Conservation (phyloP, 2,329 filamentous ascomycete genomes). For the Beauveria bassiana region DNA sequence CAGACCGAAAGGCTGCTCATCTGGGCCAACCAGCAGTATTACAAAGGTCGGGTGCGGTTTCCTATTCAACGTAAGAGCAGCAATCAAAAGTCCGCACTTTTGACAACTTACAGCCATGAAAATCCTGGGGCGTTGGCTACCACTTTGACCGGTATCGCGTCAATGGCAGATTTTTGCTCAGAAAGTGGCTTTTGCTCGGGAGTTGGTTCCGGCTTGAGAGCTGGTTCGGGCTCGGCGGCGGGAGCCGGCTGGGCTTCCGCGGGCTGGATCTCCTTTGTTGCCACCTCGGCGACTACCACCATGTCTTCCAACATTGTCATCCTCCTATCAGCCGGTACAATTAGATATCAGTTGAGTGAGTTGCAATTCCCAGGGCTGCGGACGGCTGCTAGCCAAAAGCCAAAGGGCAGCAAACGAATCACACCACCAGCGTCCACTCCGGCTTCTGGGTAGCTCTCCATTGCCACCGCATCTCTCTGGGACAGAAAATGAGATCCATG, state of each 20-base stretch:
- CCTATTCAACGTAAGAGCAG: slow-evolving; percentile 21
- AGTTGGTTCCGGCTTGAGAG: background rate
- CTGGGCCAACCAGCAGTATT: slow-evolving; percentile 44
- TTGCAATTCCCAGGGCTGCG: too few relatives aligned
- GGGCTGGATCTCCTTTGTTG: background rate
- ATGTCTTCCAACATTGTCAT: background rate
- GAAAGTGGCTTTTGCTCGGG: background rate
- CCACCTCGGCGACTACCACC: background rate
- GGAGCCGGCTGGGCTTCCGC: background rate
- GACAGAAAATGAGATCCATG: background rate
- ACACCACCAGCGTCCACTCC: background rate
- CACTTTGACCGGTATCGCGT: background rate
- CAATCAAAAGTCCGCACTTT: background rate
- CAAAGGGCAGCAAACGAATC: background rate
- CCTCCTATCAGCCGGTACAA: background rate
- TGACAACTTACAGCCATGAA: slow-evolving; percentile 29
- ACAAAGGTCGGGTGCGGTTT: slow-evolving; percentile 49
- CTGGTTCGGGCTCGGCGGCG: background rate
- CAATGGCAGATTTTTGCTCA: background rate
- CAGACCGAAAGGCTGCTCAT: slow-evolving; percentile 47
- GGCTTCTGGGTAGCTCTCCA: background rate
- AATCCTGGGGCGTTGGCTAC: slow-evolving; percentile 16
- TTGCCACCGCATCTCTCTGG: background rate
- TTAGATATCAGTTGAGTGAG: background rate
- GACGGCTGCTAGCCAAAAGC: background rate